Percentiles rank a stretch among this genome's conserved stretches.
These are phyloP conservation scores for Mucor piriformis DNA, from an alignment of 371 early-diverging fungal genomes.

Conservation along the genomic window DNA sequence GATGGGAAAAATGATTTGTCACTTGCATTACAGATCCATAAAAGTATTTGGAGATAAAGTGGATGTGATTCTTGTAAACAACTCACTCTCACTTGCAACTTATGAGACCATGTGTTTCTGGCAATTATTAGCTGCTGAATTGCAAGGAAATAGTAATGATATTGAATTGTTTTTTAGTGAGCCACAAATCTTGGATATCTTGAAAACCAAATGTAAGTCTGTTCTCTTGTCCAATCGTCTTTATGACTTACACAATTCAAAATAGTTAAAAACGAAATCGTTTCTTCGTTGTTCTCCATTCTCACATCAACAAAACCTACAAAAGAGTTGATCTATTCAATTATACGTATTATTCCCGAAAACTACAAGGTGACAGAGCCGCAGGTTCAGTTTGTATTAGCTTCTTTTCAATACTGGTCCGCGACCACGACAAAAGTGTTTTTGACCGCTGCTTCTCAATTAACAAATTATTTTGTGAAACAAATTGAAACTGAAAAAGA, in stretches of 20 bases:
- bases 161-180: slow-evolving; percentile 24
- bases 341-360: slow-evolving; percentile 17
- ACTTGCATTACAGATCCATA: slow-evolving; percentile 26
- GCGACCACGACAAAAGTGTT: background rate
- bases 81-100: slow-evolving; percentile 15
- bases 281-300: slow-evolving; percentile 27
- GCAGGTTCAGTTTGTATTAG: slow-evolving; percentile 14
- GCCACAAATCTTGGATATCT: slow-evolving; percentile 10
- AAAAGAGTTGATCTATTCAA: slow-evolving; percentile 16
- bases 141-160: slow-evolving; percentile 22
- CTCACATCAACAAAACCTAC: slow-evolving; percentile 27
- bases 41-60: slow-evolving; percentile 31
- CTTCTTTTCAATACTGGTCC: slow-evolving; percentile 24
- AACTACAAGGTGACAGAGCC: background rate
- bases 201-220: slow-evolving; percentile 30
- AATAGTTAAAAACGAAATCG: slow-evolving; percentile 21
- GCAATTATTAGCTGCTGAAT: slow-evolving; percentile 38
- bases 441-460: slow-evolving; percentile 1
- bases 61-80: slow-evolving; percentile 12
- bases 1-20: slow-evolving; percentile 22
- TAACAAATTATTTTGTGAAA: slow-evolving; percentile 1
- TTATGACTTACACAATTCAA: no score
- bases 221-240: no score
- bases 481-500: slow-evolving; percentile 11
- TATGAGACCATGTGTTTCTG: slow-evolving; percentile 32